phyloP scores from a whole-genome alignment of 257 asterid species.

The Nicotiana knightiana region DNA sequence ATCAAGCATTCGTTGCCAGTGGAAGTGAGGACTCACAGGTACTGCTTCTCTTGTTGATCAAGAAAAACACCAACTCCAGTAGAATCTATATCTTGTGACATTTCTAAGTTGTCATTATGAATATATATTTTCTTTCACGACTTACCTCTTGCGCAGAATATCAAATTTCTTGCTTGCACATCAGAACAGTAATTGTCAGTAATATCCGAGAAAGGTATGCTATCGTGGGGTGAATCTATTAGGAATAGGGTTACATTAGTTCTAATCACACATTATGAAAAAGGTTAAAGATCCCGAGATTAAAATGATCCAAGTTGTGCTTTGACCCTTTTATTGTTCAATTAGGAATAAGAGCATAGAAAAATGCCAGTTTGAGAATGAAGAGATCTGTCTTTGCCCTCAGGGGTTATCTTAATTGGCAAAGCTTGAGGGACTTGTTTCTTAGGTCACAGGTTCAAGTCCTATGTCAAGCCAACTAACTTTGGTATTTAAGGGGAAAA shows the following conservation, averaged over 20 bases:
- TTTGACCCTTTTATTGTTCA: background rate
- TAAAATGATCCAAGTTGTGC: background rate
- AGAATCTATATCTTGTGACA: background rate
- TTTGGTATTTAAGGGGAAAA: too few relatives aligned
- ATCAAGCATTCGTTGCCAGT: slow-evolving; percentile 78
- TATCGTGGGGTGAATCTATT: background rate
- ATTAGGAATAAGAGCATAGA: background rate
- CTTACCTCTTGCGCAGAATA: background rate
- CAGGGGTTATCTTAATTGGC: too few relatives aligned
- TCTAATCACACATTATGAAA: background rate
- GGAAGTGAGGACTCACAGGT: slow-evolving; percentile 99
- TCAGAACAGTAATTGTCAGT: background rate
- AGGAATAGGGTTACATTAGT: background rate
- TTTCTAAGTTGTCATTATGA: background rate
- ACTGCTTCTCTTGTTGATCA: slow-evolving; percentile 11
- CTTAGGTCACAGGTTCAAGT: too few relatives aligned
- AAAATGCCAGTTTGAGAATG: background rate
- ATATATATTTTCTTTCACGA: background rate
- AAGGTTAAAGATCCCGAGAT: too few relatives aligned
- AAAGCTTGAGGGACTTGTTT: too few relatives aligned
- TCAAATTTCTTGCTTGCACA: background rate
- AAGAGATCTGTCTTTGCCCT: background rate
- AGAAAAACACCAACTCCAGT: background rate
- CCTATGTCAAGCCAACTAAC: too few relatives aligned
- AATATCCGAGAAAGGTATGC: background rate